These are phyloP conservation scores for Venturia carpophila DNA, from an alignment of 2,329 filamentous ascomycete species.

Conservation along the genomic window DNA sequence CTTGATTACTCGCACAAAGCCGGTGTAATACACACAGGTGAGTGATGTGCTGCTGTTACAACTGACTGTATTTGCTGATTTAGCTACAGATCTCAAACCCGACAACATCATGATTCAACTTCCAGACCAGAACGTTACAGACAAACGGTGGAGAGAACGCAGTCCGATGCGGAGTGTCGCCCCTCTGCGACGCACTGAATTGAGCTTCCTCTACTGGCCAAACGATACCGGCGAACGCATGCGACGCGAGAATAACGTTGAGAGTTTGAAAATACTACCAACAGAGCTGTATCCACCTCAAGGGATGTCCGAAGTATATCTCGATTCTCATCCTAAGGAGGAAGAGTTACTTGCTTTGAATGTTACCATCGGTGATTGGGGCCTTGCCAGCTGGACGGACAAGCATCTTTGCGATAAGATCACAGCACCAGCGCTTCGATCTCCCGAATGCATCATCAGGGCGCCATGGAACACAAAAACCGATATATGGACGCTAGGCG, in stretches of 20 bases:
- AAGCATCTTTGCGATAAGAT: neutral
- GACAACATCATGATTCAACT: constrained; percentile 9
- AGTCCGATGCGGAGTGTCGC: neutral
- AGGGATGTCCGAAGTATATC: neutral
- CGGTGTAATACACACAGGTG: constrained; percentile 22
- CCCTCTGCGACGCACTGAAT: neutral
- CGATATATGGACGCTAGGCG: constrained; percentile 22
- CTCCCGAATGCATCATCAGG: constrained; percentile 20
- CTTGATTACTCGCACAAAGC: constrained; percentile 27
- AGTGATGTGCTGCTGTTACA: too few species aligned
- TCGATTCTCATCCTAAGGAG: neutral
- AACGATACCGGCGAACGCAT: neutral
- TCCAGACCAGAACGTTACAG: neutral
- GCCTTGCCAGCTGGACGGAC: neutral
- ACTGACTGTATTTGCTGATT: too few species aligned
- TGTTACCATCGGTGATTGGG: neutral
- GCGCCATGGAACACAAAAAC: constrained; percentile 20
- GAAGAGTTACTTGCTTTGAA: neutral
- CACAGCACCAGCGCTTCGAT: constrained; percentile 11
- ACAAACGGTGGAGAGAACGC: too few species aligned
- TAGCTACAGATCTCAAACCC: constrained; percentile 6
- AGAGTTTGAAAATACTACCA: neutral
- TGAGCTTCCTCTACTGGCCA: neutral
- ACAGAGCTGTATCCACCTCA: neutral
- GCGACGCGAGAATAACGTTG: neutral